Evolutionary conservation across 1,139 yeast genomes (phyloP).

Genomic region (Candida sojae): DNA sequence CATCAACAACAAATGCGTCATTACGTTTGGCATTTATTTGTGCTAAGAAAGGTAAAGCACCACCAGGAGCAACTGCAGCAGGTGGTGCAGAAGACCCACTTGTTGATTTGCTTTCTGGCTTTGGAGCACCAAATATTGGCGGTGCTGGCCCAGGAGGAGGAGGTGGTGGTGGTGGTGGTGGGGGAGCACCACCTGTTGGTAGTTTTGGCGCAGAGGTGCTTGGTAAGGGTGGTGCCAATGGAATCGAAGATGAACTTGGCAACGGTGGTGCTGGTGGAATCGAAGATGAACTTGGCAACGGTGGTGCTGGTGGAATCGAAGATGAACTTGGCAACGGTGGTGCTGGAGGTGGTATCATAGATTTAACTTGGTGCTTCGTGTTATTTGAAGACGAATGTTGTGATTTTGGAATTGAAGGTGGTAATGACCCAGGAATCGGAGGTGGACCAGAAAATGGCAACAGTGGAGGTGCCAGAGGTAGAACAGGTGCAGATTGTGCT

Average conservation of each 20-base stretch:
- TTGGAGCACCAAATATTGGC: constrained; percentile 15
- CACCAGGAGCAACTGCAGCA: constrained; percentile 19
- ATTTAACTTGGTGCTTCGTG: constrained; percentile 20
- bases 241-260: constrained; percentile 17
- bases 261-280: constrained; percentile 19
- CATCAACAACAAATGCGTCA: constrained; percentile 40
- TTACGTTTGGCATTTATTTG: constrained; percentile 43
- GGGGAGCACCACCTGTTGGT: constrained; percentile 8
- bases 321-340: constrained; percentile 11
- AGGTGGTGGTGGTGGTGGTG: constrained; percentile 18
- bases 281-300: constrained; percentile 19
- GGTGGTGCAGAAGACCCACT: constrained; percentile 18
- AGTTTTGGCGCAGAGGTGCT: constrained; percentile 7
- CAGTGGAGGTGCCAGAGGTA: constrained; percentile 6
- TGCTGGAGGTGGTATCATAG: constrained; percentile 14
- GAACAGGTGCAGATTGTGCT: constrained; percentile 11
- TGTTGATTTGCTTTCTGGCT: constrained; percentile 7
- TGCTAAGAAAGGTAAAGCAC: constrained; percentile 43
- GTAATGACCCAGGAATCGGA: constrained; percentile 7
- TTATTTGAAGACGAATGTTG: constrained; percentile 10
- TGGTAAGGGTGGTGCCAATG: constrained; percentile 15
- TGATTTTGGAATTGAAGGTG: constrained; percentile 10
- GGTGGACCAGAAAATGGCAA: constrained; percentile 10
- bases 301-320: constrained; percentile 17
- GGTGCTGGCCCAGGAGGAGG: constrained; percentile 23